A percentile compares a stretch with the other conserved stretches of the same genome.
phyloP scores from a whole-genome alignment of 23 red algal genomes.

The Porphyridium purpureum region DNA sequence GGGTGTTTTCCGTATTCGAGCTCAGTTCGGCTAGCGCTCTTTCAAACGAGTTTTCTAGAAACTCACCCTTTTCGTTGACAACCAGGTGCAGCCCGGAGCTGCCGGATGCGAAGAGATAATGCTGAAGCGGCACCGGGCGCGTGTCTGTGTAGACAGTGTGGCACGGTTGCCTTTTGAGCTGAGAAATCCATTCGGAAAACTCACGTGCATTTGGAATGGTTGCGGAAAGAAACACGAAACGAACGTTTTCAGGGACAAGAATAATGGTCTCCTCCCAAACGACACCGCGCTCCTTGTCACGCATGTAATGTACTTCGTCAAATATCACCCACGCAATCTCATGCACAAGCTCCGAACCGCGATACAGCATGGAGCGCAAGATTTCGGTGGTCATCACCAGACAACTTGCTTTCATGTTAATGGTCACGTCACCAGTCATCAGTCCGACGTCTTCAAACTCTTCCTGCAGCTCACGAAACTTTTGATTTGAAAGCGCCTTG shows the following conservation, averaged over 20 bases:
- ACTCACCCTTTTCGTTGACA: slow-evolving; percentile 69
- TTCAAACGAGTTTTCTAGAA: slow-evolving; percentile 26
- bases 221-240: slow-evolving; percentile 47
- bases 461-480: slow-evolving; percentile 19
- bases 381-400: slow-evolving; percentile 67
- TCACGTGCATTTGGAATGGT: slow-evolving; percentile 59
- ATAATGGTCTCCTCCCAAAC: slow-evolving; percentile 73
- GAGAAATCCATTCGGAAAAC: slow-evolving; percentile 51
- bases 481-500: slow-evolving; percentile 59
- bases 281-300: slow-evolving; percentile 57
- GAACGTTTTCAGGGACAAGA: slow-evolving; percentile 30
- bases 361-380: slow-evolving; percentile 52
- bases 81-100: slow-evolving; percentile 59
- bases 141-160: slow-evolving; percentile 98
- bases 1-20: no score
- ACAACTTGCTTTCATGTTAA: slow-evolving; percentile 16
- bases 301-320: slow-evolving; percentile 69
- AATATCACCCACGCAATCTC: slow-evolving; percentile 45
- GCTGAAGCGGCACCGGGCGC: slow-evolving; percentile 56
- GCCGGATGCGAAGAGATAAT: slow-evolving; percentile 35
- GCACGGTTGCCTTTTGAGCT: slow-evolving; percentile 72
- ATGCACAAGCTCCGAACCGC: slow-evolving; percentile 29
- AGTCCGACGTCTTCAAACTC: slow-evolving; percentile 37
- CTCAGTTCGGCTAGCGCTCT: slow-evolving; percentile 32
- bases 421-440: slow-evolving; percentile 57